phyloP scores from a whole-genome alignment of 2,329 filamentous ascomycete genomes.

The Colletotrichum godetiae region DNA sequence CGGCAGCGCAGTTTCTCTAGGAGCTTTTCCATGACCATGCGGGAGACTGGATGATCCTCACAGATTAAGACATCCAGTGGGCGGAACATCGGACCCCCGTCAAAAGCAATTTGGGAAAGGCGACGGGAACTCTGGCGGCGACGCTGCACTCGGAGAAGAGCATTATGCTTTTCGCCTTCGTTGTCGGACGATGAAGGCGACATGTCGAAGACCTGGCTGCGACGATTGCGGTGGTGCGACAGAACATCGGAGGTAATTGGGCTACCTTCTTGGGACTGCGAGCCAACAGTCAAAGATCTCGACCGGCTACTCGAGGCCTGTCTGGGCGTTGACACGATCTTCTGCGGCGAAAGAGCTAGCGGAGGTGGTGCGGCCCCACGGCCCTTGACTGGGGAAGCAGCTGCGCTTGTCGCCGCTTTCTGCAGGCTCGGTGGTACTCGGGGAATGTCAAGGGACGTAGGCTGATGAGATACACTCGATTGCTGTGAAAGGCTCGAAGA shows the following conservation, averaged over 20 bases:
- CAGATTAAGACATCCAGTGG: conserved; percentile 95
- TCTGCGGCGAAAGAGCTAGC: conserved; percentile 71
- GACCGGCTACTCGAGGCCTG: conserved; percentile 77
- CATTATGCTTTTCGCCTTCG: conserved; percentile 92
- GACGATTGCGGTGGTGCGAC: conserved; percentile 84
- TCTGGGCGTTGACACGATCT: conserved; percentile 68
- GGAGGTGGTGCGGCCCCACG: conserved; percentile 62
- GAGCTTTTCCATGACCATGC: conserved; percentile 98
- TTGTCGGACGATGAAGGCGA: conserved; percentile 98
- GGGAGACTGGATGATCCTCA: conserved; percentile 96
- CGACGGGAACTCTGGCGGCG: conserved; percentile 95
- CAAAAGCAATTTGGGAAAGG: conserved; percentile 88
- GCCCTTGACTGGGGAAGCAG: conserved; percentile 67
- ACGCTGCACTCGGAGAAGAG: conserved; percentile 89
- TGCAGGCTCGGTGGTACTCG: conserved; percentile 70
- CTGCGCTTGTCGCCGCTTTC: conserved; percentile 65
- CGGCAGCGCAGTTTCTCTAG: conserved; percentile 95
- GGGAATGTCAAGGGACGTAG: conserved; percentile 78
- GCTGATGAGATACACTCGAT: conserved; percentile 75
- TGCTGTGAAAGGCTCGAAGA: conserved; percentile 87
- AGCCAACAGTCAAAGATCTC: conserved; percentile 91
- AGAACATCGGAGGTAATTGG: conserved; percentile 76
- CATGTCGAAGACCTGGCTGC: conserved; percentile 95
- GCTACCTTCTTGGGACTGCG: conserved; percentile 94
- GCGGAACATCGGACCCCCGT: conserved; percentile 87